Conservation (phyloP, 352 stramenopile genomes). For the Phytophthora hibernalis region DNA sequence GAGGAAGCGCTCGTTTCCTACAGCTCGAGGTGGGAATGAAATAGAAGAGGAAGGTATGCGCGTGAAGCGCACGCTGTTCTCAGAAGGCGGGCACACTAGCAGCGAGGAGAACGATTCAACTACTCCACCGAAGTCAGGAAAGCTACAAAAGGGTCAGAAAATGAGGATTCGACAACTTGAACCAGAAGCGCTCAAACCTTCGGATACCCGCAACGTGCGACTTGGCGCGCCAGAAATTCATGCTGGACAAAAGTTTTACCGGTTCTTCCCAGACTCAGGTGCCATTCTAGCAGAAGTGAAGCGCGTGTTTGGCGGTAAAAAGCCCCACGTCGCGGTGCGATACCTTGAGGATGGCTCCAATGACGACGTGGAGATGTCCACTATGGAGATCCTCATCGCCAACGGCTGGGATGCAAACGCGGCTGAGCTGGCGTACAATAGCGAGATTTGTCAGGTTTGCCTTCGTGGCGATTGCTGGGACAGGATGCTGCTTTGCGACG, state of each 20-base stretch:
- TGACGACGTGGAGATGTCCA: conserved; percentile 67
- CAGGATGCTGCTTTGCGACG: conserved; percentile 81
- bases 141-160: conserved; percentile 7
- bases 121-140: conserved; percentile 9
- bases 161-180: conserved; percentile 36
- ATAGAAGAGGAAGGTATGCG: conserved; percentile 21
- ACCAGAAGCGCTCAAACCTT: conserved; percentile 57
- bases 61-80: conserved; percentile 77
- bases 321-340: conserved; percentile 71
- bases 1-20: conserved; percentile 38
- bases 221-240: conserved; percentile 62
- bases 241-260: conserved; percentile 77
- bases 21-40: conserved; percentile 21
- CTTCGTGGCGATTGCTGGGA: conserved; percentile 84
- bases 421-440: conserved; percentile 79
- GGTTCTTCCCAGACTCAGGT: conserved; percentile 67
- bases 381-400: conserved; percentile 81
- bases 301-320: conserved; percentile 81
- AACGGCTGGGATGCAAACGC: conserved; percentile 79
- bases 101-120: conserved; percentile 63
- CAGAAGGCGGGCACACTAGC: conserved; percentile 59
- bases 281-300: conserved; percentile 74
- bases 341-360: conserved; percentile 66
- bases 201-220: conserved; percentile 52
- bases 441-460: conserved; percentile 86